These are phyloP conservation scores for Fusarium sp. DNA, from an alignment of 2,329 filamentous ascomycete species.

Conservation along the genomic window DNA sequence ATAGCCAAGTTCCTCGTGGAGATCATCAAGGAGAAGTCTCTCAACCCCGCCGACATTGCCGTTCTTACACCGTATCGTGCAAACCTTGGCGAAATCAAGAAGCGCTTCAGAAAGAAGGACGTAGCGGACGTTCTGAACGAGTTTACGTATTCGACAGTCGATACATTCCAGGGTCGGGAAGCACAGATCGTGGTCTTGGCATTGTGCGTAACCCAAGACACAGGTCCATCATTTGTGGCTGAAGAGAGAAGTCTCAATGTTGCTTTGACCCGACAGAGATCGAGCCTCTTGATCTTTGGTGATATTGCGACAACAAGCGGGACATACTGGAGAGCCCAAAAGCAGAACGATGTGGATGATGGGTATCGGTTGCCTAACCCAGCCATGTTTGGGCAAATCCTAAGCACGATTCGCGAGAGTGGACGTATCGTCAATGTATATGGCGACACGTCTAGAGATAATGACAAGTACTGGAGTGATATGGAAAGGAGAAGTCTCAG, in stretches of 20 bases:
- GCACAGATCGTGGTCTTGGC: neutral
- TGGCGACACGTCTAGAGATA: too few species aligned
- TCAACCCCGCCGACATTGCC: neutral
- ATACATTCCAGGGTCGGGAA: neutral
- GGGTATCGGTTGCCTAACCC: too few species aligned
- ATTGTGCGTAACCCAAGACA: neutral
- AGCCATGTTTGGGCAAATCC: too few species aligned
- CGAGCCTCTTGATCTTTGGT: constrained; percentile 1
- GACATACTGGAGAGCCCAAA: too few species aligned
- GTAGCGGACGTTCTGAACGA: neutral
- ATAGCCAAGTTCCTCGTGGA: neutral
- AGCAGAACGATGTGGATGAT: too few species aligned
- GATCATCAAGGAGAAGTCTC: neutral
- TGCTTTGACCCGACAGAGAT: neutral
- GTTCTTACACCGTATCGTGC: neutral
- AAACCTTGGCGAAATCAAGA: neutral
- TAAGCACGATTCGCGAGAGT: too few species aligned
- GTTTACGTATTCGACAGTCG: neutral
- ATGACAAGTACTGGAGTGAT: too few species aligned
- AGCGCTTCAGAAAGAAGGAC: neutral
- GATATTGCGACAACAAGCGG: neutral
- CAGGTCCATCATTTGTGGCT: neutral
- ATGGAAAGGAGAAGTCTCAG: too few species aligned
- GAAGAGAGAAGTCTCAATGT: neutral
- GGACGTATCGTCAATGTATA: too few species aligned